Evolutionary conservation across 106 monocot genomes (phyloP).

Genomic region (Dendrobium catenatum): DNA sequence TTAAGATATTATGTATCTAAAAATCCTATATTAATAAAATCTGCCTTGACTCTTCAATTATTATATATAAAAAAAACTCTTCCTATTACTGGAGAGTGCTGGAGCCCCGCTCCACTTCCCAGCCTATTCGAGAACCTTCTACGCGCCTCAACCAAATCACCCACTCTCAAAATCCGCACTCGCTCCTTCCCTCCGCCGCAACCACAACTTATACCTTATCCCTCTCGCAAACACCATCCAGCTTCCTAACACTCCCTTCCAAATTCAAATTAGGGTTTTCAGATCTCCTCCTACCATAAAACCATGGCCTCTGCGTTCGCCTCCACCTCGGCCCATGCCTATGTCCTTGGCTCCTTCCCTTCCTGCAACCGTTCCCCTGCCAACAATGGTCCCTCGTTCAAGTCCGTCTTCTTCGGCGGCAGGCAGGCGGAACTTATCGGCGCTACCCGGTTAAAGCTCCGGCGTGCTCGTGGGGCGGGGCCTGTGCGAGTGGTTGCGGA

Average conservation of each 20-base stretch:
- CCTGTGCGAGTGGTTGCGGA: not conserved
- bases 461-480: not conserved
- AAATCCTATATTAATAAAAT: no score
- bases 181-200: conserved; percentile 6
- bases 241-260: not conserved
- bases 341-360: conserved; percentile 23
- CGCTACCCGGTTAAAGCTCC: not conserved
- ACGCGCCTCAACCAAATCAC: not conserved
- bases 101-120: not conserved
- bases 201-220: not conserved
- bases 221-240: not conserved
- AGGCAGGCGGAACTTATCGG: not conserved
- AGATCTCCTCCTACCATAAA: not conserved
- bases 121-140: conserved; percentile 15
- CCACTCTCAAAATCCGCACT: not conserved
- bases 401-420: conserved; percentile 21
- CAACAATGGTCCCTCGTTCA: not conserved
- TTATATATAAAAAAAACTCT: no score
- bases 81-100: not conserved
- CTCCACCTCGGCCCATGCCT: conserved; percentile 32
- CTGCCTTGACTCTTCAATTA: no score
- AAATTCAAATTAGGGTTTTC: not conserved
- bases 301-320: conserved; percentile 28
- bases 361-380: conserved; percentile 9
- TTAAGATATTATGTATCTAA: no score